phyloP scores from a whole-genome alignment of 2,329 filamentous ascomycete species.

The Clarireedia hainanense region DNA sequence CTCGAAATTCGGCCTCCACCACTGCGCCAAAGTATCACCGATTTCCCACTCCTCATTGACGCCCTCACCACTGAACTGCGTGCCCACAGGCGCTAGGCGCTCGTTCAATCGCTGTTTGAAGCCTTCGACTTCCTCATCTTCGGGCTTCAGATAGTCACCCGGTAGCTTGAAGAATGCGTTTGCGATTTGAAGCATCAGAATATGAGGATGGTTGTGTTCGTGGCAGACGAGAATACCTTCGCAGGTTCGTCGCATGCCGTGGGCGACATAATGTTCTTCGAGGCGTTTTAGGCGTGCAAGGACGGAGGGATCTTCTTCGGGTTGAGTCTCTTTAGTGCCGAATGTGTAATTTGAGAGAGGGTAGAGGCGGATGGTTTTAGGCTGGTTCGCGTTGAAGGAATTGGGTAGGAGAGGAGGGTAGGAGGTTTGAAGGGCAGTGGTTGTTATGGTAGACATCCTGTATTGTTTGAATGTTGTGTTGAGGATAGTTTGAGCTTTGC shows the following conservation, averaged over 20 bases:
- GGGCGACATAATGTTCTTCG: constrained; percentile 85
- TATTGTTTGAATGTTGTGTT: background rate
- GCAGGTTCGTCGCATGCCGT: constrained; percentile 96
- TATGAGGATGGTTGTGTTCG: constrained; percentile 98
- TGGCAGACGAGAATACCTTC: constrained; percentile 97
- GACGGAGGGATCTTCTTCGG: constrained; percentile 94
- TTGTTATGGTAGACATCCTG: constrained; percentile 78
- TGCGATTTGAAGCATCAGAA: constrained; percentile 97
- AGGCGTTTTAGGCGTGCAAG: constrained; percentile 85
- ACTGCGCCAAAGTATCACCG: constrained; percentile 90
- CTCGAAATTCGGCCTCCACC: constrained; percentile 99
- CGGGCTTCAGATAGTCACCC: constrained; percentile 83
- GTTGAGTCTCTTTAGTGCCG: constrained; percentile 95
- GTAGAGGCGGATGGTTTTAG: constrained; percentile 81
- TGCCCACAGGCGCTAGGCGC: constrained; percentile 83
- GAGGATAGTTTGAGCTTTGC: background rate
- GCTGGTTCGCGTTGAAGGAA: constrained; percentile 83
- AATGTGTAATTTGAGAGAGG: constrained; percentile 98
- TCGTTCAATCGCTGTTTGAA: constrained; percentile 93
- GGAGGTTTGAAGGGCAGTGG: constrained; percentile 66
- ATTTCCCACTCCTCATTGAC: constrained; percentile 93
- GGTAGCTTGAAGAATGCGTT: constrained; percentile 99
- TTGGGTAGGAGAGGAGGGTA: constrained; percentile 72
- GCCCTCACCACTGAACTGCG: constrained; percentile 70
- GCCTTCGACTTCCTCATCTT: constrained; percentile 87